Base-by-base conservation (phyloP, 768 basidiomycete species). In the Tylopilus rubrobrunneus region DNA sequence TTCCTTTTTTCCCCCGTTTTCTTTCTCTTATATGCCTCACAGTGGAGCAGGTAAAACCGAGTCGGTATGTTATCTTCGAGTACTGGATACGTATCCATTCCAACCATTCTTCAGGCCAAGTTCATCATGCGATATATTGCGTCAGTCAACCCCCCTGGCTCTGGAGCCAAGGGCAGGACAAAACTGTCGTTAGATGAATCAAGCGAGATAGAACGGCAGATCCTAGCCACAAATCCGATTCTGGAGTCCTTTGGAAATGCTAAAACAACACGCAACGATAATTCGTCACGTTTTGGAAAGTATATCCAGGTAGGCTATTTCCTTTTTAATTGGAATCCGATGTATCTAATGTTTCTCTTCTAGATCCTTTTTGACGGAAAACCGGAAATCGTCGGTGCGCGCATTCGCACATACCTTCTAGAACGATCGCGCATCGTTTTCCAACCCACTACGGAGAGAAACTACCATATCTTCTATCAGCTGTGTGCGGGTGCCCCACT, bases 391-490 rank as follows among this genome's bases (percentile, higher is more conserved):
- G 94, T 98, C 57, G 97, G 97, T 47, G 97, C 97, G 5, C 85
- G 96, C n/a, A 98, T 99, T 62, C 86, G 97, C 62, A 99, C 97
- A 49, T 99, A 99, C 75, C 83, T 99, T 29, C 78, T 99, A 57
- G 97, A 99, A 68, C 92, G 97, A 40, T 98, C 97, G 39, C 86
- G 97, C 56, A 88, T 99, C 57, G 95, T 98, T 53, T 98, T 96
- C 72, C 97, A 99, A 71, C 96, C 97, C 17, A 78, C 89, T 54
- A 94, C 90, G 42, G 97, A 99, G 71, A 86, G 97, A 55, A 99
- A 99, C 73, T 99, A 98, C 73, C 97, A 99, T 71, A 98, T 99
- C 63, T 99, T 99, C 78, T 98, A 99, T 73, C 97, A 99, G 69
- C 77, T 99, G n/a, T 93, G 96, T 61, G 90, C 95, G 0, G 97